These are phyloP conservation scores for Climacium dendroides DNA, from an alignment of 225 moss, liverwort and hornwort species.

Conservation along the genomic window DNA sequence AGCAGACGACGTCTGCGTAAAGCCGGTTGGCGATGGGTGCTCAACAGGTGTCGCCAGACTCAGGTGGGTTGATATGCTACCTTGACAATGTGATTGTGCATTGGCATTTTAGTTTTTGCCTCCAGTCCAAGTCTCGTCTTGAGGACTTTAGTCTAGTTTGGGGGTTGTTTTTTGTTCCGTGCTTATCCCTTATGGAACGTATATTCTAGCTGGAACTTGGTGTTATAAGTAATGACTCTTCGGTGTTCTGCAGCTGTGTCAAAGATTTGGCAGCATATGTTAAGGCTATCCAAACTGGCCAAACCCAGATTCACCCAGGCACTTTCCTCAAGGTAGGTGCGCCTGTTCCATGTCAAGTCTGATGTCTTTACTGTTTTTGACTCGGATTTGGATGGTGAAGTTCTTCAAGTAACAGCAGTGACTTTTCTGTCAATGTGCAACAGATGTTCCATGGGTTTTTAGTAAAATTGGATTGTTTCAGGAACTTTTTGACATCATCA, in stretches of 20 bases:
- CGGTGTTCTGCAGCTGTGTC: constrained; percentile 43
- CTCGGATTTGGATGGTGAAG: neutral
- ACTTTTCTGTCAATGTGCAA: neutral
- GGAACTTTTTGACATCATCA: neutral
- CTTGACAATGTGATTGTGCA: neutral
- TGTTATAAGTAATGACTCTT: neutral
- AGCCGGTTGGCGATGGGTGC: constrained; percentile 90
- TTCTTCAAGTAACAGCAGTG: neutral
- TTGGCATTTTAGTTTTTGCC: neutral
- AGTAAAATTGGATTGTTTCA: neutral
- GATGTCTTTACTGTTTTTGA: neutral
- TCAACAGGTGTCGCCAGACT: constrained; percentile 94
- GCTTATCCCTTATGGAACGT: neutral
- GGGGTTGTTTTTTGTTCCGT: neutral
- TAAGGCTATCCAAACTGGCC: constrained; percentile 37
- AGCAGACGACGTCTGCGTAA: constrained; percentile 65
- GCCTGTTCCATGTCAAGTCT: neutral
- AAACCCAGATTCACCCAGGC: constrained; percentile 56
- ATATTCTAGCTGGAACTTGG: neutral
- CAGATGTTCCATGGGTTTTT: neutral
- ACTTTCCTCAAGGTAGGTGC: constrained; percentile 56
- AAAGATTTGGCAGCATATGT: constrained; percentile 62
- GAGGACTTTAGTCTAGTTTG: neutral
- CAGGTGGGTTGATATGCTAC: constrained; percentile 25
- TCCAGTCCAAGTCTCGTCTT: neutral